A percentile compares a stretch with the other conserved stretches of the same genome.
Conservation (phyloP, 768 basidiomycete species). For the Leccinum subtestaceum region DNA sequence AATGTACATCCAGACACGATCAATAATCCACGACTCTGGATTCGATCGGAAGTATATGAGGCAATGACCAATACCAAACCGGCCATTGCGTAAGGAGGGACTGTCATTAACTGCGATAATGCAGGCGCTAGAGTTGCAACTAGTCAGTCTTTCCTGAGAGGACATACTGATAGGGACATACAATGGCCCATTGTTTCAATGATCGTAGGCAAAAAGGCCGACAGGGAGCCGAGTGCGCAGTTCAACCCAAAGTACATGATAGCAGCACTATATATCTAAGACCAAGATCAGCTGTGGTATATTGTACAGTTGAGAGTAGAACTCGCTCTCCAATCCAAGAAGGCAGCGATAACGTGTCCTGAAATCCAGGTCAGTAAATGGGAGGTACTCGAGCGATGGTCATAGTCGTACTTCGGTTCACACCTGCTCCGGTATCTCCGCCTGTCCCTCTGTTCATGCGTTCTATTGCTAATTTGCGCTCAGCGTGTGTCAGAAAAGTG, state of each 20-base stretch:
- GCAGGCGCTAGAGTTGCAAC: slow-evolving; percentile 36
- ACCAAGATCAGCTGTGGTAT: slow-evolving; percentile 5
- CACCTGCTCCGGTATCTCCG: slow-evolving; percentile 40
- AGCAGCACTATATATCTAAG: slow-evolving; percentile 44
- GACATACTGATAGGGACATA: slow-evolving; percentile 20
- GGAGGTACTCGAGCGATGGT: not conserved
- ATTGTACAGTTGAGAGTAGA: not conserved
- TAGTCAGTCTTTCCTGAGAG: not conserved
- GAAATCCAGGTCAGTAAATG: slow-evolving; percentile 1
- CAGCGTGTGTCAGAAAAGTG: slow-evolving; percentile 31
- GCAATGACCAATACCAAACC: slow-evolving; percentile 35
- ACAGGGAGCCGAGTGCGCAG: slow-evolving; percentile 47
- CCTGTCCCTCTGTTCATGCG: slow-evolving; percentile 41
- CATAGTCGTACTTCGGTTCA: slow-evolving; percentile 37
- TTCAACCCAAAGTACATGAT: slow-evolving; percentile 49
- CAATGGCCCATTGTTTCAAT: slow-evolving; percentile 49
- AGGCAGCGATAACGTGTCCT: slow-evolving; percentile 44
- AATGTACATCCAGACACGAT: slow-evolving; percentile 30
- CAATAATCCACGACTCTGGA: slow-evolving; percentile 41
- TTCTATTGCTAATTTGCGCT: slow-evolving; percentile 32
- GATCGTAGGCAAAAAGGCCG: slow-evolving; percentile 55
- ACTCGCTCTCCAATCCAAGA: slow-evolving; percentile 45
- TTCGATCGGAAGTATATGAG: slow-evolving; percentile 43
- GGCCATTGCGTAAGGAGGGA: slow-evolving; percentile 51
- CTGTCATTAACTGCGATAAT: slow-evolving; percentile 48